phyloP scores from a whole-genome alignment of 2,329 filamentous ascomycete species.

The Calonectria honghensis region DNA sequence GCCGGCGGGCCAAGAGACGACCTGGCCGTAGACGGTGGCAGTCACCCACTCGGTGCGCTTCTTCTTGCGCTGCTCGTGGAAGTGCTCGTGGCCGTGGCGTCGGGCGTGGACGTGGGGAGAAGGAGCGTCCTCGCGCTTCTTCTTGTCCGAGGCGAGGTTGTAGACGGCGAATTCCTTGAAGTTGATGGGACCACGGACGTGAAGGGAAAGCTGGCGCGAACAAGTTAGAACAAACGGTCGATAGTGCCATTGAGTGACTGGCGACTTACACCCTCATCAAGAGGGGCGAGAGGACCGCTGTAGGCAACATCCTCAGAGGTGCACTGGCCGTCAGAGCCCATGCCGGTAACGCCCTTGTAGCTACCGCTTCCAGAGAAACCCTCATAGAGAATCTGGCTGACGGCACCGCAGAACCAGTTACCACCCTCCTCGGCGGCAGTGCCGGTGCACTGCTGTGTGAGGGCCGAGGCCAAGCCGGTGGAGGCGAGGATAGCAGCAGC shows the following conservation, averaged over 20 bases:
- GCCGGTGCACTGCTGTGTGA: slow-evolving; percentile 61
- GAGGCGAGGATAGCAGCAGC: slow-evolving; percentile 55
- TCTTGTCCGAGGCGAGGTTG: slow-evolving; percentile 65
- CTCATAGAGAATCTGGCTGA: slow-evolving; percentile 80
- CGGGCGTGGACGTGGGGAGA: slow-evolving; percentile 57
- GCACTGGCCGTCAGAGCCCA: slow-evolving; percentile 75
- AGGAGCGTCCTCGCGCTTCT: slow-evolving; percentile 54
- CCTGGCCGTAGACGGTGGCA: slow-evolving; percentile 75
- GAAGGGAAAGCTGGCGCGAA: slow-evolving; percentile 78
- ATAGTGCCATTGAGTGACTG: not conserved
- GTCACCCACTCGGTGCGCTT: slow-evolving; percentile 70
- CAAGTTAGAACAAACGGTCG: not conserved
- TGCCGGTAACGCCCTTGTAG: slow-evolving; percentile 79
- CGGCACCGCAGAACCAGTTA: slow-evolving; percentile 80
- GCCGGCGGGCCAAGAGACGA: slow-evolving; percentile 70
- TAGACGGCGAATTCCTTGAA: slow-evolving; percentile 83
- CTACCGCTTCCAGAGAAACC: slow-evolving; percentile 75
- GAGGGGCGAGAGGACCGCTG: slow-evolving; percentile 77
- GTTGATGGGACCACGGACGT: slow-evolving; percentile 82
- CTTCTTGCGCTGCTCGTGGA: slow-evolving; percentile 67
- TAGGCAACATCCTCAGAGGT: slow-evolving; percentile 70
- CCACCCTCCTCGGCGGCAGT: slow-evolving; percentile 64
- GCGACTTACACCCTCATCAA: slow-evolving; percentile 81
- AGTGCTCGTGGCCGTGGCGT: slow-evolving; percentile 68
- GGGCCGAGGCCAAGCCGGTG: slow-evolving; percentile 56